These are phyloP conservation scores for Picea abies DNA, from an alignment of 83 land plant species.

Conservation along the genomic window DNA sequence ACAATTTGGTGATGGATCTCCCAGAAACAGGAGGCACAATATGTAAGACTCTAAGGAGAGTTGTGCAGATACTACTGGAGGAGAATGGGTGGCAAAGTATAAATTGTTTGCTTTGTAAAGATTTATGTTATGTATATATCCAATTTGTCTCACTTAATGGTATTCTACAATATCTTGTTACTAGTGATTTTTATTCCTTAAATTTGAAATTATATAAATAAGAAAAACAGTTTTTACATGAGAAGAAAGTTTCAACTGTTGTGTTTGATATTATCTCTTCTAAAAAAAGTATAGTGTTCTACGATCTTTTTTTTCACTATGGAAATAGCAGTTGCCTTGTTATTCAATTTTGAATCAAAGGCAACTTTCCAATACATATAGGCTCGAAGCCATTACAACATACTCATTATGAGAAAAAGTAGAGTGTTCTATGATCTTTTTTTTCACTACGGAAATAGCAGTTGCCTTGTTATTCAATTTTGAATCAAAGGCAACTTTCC, in stretches of 20 bases:
- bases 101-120: slow-evolving; percentile 15
- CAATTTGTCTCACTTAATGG: slow-evolving; percentile 10
- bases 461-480: too few relatives aligned
- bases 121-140: slow-evolving; percentile 3
- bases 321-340: too few relatives aligned
- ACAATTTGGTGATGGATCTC: not conserved
- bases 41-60: not conserved
- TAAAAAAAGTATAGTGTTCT: too few relatives aligned
- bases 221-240: slow-evolving; percentile 2
- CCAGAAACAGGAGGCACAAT: not conserved
- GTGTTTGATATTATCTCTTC: not conserved
- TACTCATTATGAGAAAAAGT: too few relatives aligned
- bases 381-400: too few relatives aligned
- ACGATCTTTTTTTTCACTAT: too few relatives aligned
- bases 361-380: too few relatives aligned
- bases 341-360: too few relatives aligned
- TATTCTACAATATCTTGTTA: slow-evolving; percentile 13
- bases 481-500: too few relatives aligned
- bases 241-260: not conserved
- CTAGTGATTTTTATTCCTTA: not conserved
- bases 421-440: too few relatives aligned
- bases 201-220: not conserved
- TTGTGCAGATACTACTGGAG: not conserved
- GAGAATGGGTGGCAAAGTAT: slow-evolving; percentile 5
- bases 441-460: too few relatives aligned